Percentiles rank a stretch among this genome's conserved stretches.
phyloP scores from a whole-genome alignment of 805 yeast species.

The Komagataella populi region DNA sequence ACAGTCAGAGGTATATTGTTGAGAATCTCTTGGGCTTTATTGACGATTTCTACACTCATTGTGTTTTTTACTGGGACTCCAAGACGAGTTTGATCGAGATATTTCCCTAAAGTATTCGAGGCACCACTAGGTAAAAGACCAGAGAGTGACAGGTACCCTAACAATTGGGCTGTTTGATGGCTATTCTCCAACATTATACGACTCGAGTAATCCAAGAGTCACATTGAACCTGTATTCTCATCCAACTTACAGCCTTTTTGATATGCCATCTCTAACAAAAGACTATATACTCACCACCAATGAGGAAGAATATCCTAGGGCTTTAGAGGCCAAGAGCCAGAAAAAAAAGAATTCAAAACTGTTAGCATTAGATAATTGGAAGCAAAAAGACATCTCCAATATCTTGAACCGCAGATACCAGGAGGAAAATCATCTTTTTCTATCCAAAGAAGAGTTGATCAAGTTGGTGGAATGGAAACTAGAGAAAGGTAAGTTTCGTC shows the following conservation, averaged over 20 bases:
- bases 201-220: too few relatives aligned
- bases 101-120: background rate
- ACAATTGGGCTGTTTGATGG: background rate
- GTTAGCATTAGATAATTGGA: background rate
- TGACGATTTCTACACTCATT: constrained; percentile 45
- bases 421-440: constrained; percentile 1
- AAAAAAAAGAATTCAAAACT: background rate
- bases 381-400: background rate
- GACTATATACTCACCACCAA: background rate
- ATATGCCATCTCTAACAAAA: background rate
- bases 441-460: constrained; percentile 25
- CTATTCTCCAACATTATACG: too few relatives aligned
- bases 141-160: background rate
- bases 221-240: too few relatives aligned
- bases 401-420: background rate
- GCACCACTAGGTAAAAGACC: background rate
- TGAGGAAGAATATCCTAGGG: background rate
- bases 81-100: background rate
- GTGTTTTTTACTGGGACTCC: background rate
- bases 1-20: constrained; percentile 35
- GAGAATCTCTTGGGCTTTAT: constrained; percentile 25
- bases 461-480: constrained; percentile 36
- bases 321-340: background rate
- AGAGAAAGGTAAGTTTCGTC: constrained; percentile 29
- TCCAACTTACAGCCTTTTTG: background rate